Evolutionary conservation across 805 yeast genomes (phyloP).

Genomic region (Hanseniaspora vineae): DNA sequence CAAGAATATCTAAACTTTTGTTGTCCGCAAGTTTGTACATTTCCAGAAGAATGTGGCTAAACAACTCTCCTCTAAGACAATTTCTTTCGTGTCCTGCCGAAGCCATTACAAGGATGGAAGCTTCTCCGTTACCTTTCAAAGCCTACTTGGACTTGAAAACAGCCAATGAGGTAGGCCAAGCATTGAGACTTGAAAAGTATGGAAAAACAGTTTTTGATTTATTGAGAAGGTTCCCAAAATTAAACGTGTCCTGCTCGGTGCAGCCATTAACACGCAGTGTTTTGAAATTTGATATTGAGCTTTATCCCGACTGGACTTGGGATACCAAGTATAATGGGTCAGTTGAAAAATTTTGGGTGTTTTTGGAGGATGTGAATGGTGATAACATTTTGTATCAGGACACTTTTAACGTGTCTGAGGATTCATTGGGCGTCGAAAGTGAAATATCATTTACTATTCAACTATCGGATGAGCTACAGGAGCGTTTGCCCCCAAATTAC

Average conservation of each 20-base stretch:
- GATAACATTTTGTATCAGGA: slow-evolving; percentile 55
- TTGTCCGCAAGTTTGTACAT: slow-evolving; percentile 68
- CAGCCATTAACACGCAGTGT: slow-evolving; percentile 71
- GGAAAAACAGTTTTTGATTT: slow-evolving; percentile 49
- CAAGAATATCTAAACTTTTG: slow-evolving; percentile 41
- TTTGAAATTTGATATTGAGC: slow-evolving; percentile 50
- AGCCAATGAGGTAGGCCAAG: slow-evolving; percentile 72
- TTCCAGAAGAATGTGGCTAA: slow-evolving; percentile 70
- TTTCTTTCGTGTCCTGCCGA: slow-evolving; percentile 59
- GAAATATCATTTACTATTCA: slow-evolving; percentile 51
- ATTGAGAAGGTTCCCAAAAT: slow-evolving; percentile 60
- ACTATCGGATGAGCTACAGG: slow-evolving; percentile 12
- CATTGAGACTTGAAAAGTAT: slow-evolving; percentile 55
- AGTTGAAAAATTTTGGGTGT: slow-evolving; percentile 50
- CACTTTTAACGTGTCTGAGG: slow-evolving; percentile 35
- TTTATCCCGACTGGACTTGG: slow-evolving; percentile 73
- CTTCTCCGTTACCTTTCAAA: slow-evolving; percentile 27
- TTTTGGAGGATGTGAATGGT: slow-evolving; percentile 79
- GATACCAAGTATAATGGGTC: slow-evolving; percentile 47
- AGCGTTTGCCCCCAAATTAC: slow-evolving; percentile 49
- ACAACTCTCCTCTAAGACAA: slow-evolving; percentile 79
- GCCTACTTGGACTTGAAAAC: slow-evolving; percentile 54
- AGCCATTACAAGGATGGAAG: slow-evolving; percentile 61
- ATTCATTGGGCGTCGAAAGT: slow-evolving; percentile 40
- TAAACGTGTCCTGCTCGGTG: slow-evolving; percentile 43